Conservation (phyloP, 2,329 filamentous ascomycete species). For the Stenocarpella maydis region DNA sequence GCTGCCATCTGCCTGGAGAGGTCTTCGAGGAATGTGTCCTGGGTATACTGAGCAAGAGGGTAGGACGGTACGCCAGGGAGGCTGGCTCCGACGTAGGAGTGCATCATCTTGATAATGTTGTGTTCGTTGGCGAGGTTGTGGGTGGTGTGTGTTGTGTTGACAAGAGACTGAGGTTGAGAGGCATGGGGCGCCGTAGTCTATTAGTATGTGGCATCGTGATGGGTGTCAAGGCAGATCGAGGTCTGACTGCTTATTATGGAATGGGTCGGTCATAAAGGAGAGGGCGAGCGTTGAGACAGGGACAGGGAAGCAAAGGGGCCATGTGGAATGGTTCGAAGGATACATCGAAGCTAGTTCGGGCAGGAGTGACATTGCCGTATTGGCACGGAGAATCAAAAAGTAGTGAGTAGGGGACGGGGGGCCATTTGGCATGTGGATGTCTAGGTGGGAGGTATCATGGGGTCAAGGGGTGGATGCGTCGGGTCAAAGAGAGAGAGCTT, state of each 20-base stretch:
- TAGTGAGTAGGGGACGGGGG: conserved; percentile 43
- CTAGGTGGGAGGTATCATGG: conserved; percentile 36
- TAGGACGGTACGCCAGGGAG: conserved; percentile 41
- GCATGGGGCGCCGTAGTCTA: conserved; percentile 30
- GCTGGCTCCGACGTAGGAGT: conserved; percentile 46
- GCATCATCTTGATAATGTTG: conserved; percentile 40
- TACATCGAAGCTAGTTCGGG: conserved; percentile 42
- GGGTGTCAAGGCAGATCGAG: conserved; percentile 32
- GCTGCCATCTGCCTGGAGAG: conserved; percentile 59
- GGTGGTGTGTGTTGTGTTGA: conserved; percentile 15
- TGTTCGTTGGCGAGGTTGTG: conserved; percentile 15
- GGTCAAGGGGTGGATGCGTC: conserved; percentile 40
- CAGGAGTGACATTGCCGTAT: conserved; percentile 41
- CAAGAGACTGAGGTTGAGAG: neutral
- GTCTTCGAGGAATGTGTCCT: conserved; percentile 59
- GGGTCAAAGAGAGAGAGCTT: conserved; percentile 42
- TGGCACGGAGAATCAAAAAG: conserved; percentile 43
- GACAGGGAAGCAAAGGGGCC: conserved; percentile 35
- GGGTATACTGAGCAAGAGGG: conserved; percentile 44
- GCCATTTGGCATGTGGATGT: conserved; percentile 45
- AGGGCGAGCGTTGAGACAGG: conserved; percentile 37
- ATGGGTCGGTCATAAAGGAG: conserved; percentile 33
- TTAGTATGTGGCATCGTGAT: conserved; percentile 35
- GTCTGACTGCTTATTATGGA: conserved; percentile 36
- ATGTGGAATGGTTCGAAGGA: conserved; percentile 38